These are phyloP conservation scores for Amanita rimosa DNA, from an alignment of 768 basidiomycete genomes.

Conservation along the genomic window DNA sequence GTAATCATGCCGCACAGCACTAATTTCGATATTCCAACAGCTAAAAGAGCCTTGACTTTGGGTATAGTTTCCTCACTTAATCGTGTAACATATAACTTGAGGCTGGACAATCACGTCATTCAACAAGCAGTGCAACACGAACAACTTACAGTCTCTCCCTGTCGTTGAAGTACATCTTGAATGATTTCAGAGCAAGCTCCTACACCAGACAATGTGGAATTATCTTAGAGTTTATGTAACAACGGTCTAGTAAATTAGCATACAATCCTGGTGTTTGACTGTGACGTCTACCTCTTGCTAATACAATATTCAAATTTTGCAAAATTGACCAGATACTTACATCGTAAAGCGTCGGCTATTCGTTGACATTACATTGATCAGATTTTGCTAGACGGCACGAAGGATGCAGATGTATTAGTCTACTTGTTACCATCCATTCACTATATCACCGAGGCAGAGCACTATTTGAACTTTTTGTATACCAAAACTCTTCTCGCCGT, in stretches of 20 bases:
- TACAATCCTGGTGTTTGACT: slow-evolving; percentile 1
- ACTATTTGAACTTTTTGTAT: no score
- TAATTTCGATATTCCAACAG: slow-evolving; percentile 80
- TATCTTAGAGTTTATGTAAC: slow-evolving; percentile 63
- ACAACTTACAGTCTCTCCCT: slow-evolving; percentile 28
- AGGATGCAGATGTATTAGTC: slow-evolving; percentile 66
- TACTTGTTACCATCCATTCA: slow-evolving; percentile 73
- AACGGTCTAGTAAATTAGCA: slow-evolving; percentile 1
- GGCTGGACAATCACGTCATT: slow-evolving; percentile 16
- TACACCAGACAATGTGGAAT: slow-evolving; percentile 76
- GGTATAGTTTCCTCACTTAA: slow-evolving; percentile 60
- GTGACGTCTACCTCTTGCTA: slow-evolving; percentile 8
- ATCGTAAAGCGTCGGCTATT: no score
- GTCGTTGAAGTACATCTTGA: slow-evolving; percentile 70
- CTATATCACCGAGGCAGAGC: slow-evolving; percentile 73
- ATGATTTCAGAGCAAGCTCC: slow-evolving; percentile 54
- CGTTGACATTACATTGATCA: no score
- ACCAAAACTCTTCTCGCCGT: no score
- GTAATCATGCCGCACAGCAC: slow-evolving; percentile 76
- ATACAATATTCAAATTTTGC: no score
- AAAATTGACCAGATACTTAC: no score
- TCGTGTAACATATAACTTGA: slow-evolving; percentile 29
- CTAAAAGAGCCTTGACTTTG: slow-evolving; percentile 66
- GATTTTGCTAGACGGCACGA: slow-evolving; percentile 66
- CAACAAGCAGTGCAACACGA: neutral